phyloP scores from a whole-genome alignment of 2,329 filamentous ascomycete species.

The Claviceps cyperi region DNA sequence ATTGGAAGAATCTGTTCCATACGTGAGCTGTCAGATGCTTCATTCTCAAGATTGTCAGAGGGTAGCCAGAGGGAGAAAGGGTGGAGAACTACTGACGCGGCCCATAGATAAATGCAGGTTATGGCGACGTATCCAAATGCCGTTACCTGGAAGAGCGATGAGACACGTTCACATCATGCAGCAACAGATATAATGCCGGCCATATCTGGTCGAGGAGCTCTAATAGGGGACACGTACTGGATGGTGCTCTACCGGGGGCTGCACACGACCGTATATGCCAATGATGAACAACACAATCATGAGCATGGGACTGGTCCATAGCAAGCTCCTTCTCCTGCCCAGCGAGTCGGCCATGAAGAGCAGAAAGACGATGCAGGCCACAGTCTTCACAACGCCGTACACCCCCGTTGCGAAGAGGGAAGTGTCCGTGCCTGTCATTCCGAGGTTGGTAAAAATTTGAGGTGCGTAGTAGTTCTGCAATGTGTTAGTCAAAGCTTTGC shows the following conservation, averaged over 20 bases:
- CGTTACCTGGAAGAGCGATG: constrained; percentile 27
- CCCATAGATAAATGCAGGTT: constrained; percentile 59
- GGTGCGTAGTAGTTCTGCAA: constrained; percentile 50
- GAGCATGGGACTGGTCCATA: constrained; percentile 51
- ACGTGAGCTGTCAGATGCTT: constrained; percentile 8
- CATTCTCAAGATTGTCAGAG: background rate
- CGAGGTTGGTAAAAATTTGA: constrained; percentile 52
- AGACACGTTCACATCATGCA: background rate
- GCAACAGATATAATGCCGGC: background rate
- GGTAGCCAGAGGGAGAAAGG: background rate
- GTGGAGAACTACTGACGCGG: constrained; percentile 24
- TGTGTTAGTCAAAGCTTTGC: background rate
- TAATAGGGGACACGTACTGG: constrained; percentile 19
- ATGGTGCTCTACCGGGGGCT: constrained; percentile 37
- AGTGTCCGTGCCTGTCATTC: constrained; percentile 38
- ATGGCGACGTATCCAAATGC: constrained; percentile 56
- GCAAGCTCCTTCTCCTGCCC: constrained; percentile 43
- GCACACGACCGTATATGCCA: constrained; percentile 52
- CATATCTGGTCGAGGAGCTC: background rate
- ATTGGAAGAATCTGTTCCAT: constrained; percentile 41
- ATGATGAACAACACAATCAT: constrained; percentile 53
- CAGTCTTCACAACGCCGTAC: constrained; percentile 58
- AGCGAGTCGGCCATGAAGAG: constrained; percentile 55
- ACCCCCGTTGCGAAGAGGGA: constrained; percentile 60
- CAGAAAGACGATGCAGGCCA: constrained; percentile 48